A percentile compares a stretch with the other conserved stretches of the same genome.
These are phyloP conservation scores for Glebionis coronaria DNA, from an alignment of 129 eudicot species.

Conservation along the genomic window DNA sequence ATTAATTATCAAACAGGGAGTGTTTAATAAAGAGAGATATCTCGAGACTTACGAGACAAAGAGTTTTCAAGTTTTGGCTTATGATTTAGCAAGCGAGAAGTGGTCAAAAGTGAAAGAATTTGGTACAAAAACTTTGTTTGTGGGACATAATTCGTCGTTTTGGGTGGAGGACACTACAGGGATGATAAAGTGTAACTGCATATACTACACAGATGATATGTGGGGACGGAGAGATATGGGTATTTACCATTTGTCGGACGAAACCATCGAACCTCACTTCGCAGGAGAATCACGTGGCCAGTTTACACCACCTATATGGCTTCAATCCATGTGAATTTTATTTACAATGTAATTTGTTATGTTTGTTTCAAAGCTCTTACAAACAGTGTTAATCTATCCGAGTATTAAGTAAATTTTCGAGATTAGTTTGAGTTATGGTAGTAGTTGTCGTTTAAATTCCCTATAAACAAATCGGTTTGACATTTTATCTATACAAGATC, in stretches of 20 bases:
- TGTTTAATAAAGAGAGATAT: too few relatives aligned
- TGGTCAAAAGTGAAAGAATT: not conserved
- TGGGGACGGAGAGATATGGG: not conserved
- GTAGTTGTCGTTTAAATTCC: too few relatives aligned
- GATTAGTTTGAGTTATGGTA: too few relatives aligned
- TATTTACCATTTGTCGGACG: not conserved
- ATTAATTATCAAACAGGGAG: not conserved
- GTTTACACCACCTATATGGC: not conserved
- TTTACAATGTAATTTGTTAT: not conserved
- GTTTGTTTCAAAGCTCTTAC: too few relatives aligned
- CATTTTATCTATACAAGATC: too few relatives aligned
- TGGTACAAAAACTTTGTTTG: not conserved
- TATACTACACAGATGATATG: not conserved
- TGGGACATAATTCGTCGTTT: not conserved
- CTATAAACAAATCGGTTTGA: too few relatives aligned
- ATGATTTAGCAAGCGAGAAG: not conserved
- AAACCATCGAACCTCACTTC: not conserved
- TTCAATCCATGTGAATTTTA: not conserved
- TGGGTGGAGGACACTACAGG: not conserved
- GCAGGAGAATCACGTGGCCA: not conserved
- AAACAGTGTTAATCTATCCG: too few relatives aligned
- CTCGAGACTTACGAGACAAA: not conserved
- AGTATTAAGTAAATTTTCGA: too few relatives aligned
- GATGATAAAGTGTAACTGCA: not conserved
- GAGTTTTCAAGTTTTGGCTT: not conserved